Evolutionary conservation across 108 stramenopile genomes (phyloP).

Genomic region (Mediolabrus comicus): DNA sequence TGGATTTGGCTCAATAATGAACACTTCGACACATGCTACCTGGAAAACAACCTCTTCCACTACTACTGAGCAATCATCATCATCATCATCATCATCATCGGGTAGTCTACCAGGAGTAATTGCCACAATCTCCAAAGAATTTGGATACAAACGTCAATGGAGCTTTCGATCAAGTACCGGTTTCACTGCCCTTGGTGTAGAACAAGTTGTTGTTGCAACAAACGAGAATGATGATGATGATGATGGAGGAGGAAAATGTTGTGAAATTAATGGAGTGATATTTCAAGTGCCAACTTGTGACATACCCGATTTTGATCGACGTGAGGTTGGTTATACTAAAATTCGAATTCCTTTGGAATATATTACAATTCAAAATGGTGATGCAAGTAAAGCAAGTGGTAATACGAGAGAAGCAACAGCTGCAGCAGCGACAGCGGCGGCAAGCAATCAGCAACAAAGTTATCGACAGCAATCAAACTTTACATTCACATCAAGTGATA

Average conservation of each 20-base stretch:
- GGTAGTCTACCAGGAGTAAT: constrained; percentile 32
- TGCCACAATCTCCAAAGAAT: constrained; percentile 37
- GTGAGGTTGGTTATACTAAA: constrained; percentile 66
- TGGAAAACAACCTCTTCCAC: constrained; percentile 34
- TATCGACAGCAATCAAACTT: background rate
- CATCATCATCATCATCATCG: background rate
- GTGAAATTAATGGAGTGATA: constrained; percentile 61
- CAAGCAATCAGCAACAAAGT: no score
- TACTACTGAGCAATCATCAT: background rate
- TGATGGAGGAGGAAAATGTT: constrained; percentile 6
- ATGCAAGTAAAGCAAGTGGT: background rate
- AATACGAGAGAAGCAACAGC: no score
- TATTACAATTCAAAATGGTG: constrained; percentile 9
- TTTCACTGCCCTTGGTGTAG: constrained; percentile 63
- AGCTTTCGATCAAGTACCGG: constrained; percentile 72
- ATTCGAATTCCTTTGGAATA: constrained; percentile 39
- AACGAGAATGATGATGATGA: constrained; percentile 15
- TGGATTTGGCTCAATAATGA: constrained; percentile 74
- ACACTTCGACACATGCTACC: constrained; percentile 60
- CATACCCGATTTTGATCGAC: constrained; percentile 57
- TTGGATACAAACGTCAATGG: constrained; percentile 64
- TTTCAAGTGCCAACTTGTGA: constrained; percentile 47
- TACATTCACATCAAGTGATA: constrained; percentile 7
- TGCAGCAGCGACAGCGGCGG: background rate
- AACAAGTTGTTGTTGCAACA: background rate